Evolutionary conservation across 768 basidiomycete genomes (phyloP).

Genomic region (Xanthoconium purpureum): DNA sequence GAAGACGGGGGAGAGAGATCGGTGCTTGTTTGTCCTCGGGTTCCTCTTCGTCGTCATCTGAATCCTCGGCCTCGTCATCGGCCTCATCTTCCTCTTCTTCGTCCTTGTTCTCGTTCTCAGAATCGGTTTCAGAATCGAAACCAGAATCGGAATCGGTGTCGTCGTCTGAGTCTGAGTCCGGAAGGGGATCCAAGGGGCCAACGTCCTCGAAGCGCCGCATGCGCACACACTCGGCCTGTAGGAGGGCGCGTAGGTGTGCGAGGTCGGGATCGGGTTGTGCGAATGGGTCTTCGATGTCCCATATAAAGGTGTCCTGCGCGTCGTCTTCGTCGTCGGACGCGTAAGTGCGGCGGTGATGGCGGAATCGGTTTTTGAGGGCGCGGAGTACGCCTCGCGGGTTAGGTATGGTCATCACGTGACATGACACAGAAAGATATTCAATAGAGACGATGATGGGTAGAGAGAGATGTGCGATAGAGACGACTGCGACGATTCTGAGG

Average conservation of each 20-base stretch:
- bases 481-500: no score
- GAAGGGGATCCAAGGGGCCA: not conserved
- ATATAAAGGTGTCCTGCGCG: not conserved
- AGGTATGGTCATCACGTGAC: no score
- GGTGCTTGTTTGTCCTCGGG: not conserved
- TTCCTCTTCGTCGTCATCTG: not conserved
- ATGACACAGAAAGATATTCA: no score
- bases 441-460: no score
- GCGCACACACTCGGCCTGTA: not conserved
- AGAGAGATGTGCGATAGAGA: no score
- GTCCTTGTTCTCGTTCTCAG: not conserved
- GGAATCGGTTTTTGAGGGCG: not conserved
- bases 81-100: not conserved
- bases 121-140: not conserved
- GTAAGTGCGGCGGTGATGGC: not conserved
- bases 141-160: not conserved
- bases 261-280: not conserved
- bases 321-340: not conserved
- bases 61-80: not conserved
- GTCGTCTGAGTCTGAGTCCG: not conserved
- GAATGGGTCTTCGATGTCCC: slow-evolving; percentile 19
- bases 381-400: no score
- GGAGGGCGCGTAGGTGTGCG: not conserved
- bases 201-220: not conserved
- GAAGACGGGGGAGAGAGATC: slow-evolving; percentile 7